These are phyloP conservation scores for Casuarina equisetifolia DNA, from an alignment of 306 rosid species.

Conservation along the genomic window DNA sequence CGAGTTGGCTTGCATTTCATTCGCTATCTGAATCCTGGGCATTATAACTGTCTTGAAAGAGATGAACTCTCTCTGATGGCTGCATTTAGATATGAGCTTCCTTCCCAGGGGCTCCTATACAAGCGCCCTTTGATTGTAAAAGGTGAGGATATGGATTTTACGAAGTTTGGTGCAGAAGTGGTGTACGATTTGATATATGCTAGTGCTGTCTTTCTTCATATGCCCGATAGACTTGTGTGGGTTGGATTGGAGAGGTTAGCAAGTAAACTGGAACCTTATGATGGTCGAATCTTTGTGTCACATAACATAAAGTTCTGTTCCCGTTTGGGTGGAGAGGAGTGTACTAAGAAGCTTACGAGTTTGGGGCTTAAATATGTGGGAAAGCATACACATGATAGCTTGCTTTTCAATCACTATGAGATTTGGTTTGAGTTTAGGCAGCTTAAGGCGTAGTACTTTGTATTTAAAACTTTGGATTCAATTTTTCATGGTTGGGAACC, in stretches of 20 bases:
- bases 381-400: conserved; percentile 81
- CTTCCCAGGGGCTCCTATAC: conserved; percentile 79
- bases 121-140: conserved; percentile 81
- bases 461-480: too few relatives aligned
- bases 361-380: conserved; percentile 82
- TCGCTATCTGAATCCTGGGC: conserved; percentile 65
- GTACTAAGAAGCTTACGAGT: conserved; percentile 59
- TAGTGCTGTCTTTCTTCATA: conserved; percentile 92
- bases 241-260: conserved; percentile 71
- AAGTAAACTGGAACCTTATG: conserved; percentile 56
- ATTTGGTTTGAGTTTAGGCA: conserved; percentile 85
- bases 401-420: conserved; percentile 88
- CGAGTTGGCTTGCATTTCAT: conserved; percentile 91
- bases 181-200: conserved; percentile 79
- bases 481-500: conserved; percentile 15
- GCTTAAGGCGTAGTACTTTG: conserved; percentile 40
- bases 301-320: conserved; percentile 89
- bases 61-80: conserved; percentile 94
- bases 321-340: conserved; percentile 80
- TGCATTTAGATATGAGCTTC: conserved; percentile 86
- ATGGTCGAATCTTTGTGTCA: conserved; percentile 80
- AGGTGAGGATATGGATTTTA: conserved; percentile 84
- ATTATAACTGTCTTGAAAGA: conserved; percentile 79
- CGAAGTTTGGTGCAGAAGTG: conserved; percentile 50
- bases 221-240: conserved; percentile 94